These are phyloP conservation scores for Ilyonectria robusta DNA, from an alignment of 2,329 filamentous ascomycete species.

Conservation along the genomic window DNA sequence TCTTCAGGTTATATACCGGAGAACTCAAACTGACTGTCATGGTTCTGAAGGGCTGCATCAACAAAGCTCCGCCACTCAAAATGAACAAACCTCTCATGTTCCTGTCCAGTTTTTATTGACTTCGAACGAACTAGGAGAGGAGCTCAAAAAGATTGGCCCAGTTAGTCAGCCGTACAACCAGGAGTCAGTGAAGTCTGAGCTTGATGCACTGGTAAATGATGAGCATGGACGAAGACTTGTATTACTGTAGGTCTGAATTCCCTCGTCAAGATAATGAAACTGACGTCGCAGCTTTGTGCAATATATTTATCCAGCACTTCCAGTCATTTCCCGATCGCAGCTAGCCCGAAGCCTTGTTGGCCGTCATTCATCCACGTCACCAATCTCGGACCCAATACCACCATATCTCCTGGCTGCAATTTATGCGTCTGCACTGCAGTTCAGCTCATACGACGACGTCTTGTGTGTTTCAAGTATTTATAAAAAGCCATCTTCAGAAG, in stretches of 20 bases:
- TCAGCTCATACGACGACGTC: slow-evolving; percentile 5
- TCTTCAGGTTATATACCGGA: slow-evolving; percentile 4
- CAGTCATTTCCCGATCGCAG: slow-evolving; percentile 8
- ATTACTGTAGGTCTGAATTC: not conserved
- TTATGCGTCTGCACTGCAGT: not conserved
- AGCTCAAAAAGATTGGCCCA: not conserved
- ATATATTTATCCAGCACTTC: slow-evolving; percentile 2
- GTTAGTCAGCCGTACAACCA: not conserved
- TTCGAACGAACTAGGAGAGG: not conserved
- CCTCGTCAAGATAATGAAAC: not conserved
- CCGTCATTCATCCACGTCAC: not conserved
- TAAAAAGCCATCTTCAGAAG: not conserved
- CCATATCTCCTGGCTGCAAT: slow-evolving; percentile 11
- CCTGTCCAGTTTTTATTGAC: slow-evolving; percentile 4
- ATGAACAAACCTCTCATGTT: not conserved
- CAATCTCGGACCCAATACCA: not conserved
- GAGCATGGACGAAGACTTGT: slow-evolving; percentile 1
- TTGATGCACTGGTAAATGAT: not conserved
- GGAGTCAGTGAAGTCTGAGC: not conserved
- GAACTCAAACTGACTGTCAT: not conserved
- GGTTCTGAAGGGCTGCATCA: not conserved
- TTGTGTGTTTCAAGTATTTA: not conserved
- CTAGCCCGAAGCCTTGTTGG: not conserved
- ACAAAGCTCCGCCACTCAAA: no score
- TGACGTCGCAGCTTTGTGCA: slow-evolving; percentile 4